phyloP scores from a whole-genome alignment of 1,284 basidiomycete genomes.

The Fomitopsis betulina region DNA sequence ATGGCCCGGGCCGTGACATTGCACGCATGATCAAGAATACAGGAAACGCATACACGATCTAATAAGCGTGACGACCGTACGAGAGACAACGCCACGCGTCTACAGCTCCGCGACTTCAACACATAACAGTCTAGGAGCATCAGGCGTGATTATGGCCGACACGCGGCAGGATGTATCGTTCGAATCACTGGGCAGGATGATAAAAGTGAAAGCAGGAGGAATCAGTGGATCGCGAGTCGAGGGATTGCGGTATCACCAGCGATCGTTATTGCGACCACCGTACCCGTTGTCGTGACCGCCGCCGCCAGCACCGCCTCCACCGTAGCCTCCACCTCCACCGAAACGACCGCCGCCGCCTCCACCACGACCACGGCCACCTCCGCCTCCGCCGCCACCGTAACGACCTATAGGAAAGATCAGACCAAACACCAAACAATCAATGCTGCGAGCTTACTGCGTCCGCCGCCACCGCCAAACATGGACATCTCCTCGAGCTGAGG shows the following conservation, averaged over 20 bases:
- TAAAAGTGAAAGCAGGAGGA: background rate
- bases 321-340: conserved; percentile 32
- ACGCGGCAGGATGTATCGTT: conserved; percentile 13
- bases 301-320: conserved; percentile 32
- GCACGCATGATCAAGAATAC: background rate
- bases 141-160: conserved; percentile 18
- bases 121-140: background rate
- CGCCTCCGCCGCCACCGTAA: conserved; percentile 28
- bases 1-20: background rate
- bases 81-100: background rate
- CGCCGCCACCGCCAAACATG: conserved; percentile 76
- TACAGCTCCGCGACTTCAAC: background rate
- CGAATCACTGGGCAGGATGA: conserved; percentile 3
- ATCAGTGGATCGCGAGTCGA: background rate
- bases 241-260: conserved; percentile 20
- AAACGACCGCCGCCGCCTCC: conserved; percentile 32
- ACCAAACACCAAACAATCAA: background rate
- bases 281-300: conserved; percentile 28
- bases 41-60: background rate
- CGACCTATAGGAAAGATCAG: conserved; percentile 18
- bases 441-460: conserved; percentile 47
- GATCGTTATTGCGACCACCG: conserved; percentile 23
- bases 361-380: conserved; percentile 33
- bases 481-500: conserved; percentile 93
- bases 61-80: background rate